These are phyloP conservation scores for Hypomontagnella submonticulosa DNA, from an alignment of 495 filamentous ascomycete species.

Conservation along the genomic window DNA sequence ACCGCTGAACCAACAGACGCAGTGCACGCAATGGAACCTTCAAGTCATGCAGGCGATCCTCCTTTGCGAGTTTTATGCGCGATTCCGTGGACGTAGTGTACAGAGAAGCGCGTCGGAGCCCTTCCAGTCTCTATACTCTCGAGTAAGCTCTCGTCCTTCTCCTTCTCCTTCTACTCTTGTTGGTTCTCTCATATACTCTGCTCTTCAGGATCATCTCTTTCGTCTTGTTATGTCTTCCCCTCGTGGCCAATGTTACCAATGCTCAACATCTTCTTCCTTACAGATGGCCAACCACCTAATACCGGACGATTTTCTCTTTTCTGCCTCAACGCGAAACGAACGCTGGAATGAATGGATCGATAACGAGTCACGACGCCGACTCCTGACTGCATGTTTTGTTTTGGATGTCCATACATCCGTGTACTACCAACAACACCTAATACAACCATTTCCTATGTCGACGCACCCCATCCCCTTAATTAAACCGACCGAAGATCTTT, in stretches of 20 bases:
- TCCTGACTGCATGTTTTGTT: constrained; percentile 62
- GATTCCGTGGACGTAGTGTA: constrained; percentile 63
- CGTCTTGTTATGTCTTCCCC: constrained; percentile 52
- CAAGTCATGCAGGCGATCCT: constrained; percentile 66
- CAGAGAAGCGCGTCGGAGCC: constrained; percentile 55
- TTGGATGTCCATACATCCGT: constrained; percentile 62
- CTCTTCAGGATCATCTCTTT: constrained; percentile 48
- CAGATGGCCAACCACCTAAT: constrained; percentile 53
- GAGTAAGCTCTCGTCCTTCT: constrained; percentile 59
- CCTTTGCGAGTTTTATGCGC: constrained; percentile 64
- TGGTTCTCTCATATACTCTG: constrained; percentile 52
- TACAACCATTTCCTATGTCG: constrained; percentile 40
- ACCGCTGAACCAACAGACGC: constrained; percentile 33
- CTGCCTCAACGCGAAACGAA: constrained; percentile 39
- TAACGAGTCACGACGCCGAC: constrained; percentile 59
- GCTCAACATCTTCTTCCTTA: constrained; percentile 58
- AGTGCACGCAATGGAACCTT: constrained; percentile 58
- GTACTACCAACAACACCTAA: constrained; percentile 57
- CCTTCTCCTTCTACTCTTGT: constrained; percentile 50
- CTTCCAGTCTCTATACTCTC: constrained; percentile 63
- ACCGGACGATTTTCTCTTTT: constrained; percentile 44
- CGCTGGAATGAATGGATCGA: constrained; percentile 62
- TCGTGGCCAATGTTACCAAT: constrained; percentile 51
- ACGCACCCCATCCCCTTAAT: constrained; percentile 53
- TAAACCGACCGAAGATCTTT: constrained; percentile 50